Evolutionary conservation across 352 stramenopile species (phyloP).

Genomic region (Globisporangium middletonii): DNA sequence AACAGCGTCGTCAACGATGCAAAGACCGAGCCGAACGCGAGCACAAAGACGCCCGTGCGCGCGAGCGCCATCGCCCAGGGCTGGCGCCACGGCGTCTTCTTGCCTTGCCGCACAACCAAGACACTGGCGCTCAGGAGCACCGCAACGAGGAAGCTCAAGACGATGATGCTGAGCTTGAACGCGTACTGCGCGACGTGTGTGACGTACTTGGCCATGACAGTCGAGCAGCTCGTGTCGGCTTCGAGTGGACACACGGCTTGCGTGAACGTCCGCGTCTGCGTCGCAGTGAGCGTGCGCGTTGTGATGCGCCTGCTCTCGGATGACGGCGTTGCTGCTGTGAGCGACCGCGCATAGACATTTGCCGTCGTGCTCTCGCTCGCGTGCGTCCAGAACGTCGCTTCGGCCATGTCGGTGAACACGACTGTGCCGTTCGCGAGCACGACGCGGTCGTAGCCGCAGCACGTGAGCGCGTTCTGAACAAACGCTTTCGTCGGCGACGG

Average conservation of each 20-base stretch:
- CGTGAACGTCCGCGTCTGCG: conserved; percentile 1
- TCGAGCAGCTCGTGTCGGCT: conserved; percentile 20
- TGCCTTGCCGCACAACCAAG: conserved; percentile 22
- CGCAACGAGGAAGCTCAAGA: conserved; percentile 13
- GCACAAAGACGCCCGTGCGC: conserved; percentile 7
- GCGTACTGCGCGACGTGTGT: conserved; percentile 14
- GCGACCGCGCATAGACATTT: conserved; percentile 7
- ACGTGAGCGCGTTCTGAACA: conserved; percentile 40
- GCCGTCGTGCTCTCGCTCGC: conserved; percentile 16
- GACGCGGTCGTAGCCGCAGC: conserved; percentile 37
- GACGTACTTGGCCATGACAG: conserved; percentile 29
- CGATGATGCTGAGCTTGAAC: conserved; percentile 7
- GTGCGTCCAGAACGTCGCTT: conserved; percentile 26
- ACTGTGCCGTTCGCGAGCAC: conserved; percentile 23
- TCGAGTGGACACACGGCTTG: conserved; percentile 13
- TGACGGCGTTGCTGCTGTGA: neutral
- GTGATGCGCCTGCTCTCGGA: neutral
- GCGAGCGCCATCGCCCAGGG: conserved; percentile 12
- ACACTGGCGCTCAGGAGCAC: conserved; percentile 19
- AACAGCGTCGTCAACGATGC: conserved; percentile 24
- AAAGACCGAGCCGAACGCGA: conserved; percentile 17
- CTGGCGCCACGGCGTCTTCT: conserved; percentile 11
- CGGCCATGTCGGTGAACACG: conserved; percentile 25
- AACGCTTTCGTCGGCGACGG: conserved; percentile 32
- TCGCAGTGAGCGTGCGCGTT: conserved; percentile 8